Base-by-base conservation (phyloP, 495 filamentous ascomycete genomes). In the Aspergillus olivimuriae region DNA sequence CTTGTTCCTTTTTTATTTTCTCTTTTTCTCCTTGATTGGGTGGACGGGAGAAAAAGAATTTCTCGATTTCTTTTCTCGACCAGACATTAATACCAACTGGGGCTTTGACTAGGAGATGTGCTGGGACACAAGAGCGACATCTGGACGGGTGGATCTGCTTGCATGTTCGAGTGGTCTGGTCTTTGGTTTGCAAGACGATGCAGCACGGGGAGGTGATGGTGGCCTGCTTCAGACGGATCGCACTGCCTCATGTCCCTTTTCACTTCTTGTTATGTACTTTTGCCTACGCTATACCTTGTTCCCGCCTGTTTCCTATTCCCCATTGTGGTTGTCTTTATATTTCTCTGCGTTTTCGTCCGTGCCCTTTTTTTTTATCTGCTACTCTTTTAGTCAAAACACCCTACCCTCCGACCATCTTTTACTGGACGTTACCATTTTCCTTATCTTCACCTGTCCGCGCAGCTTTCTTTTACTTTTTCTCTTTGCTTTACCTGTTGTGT, bases 211-310 rank as follows among this genome's bases (percentile, higher is more conserved):
- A 39, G 43, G 50, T 4, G 22, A 14, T 18, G 5, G n/a, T 15
- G 32, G 16, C 33, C 45, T 43, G n/a, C 16, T 36, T 50, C 43
- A 48, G 44, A 47, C 40, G 44, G 44, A 44, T 42, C 46, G 42
- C 35, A 54, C 41, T 51, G 38, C 56, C 50, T 55, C 51, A 55
- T 63, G 56, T 61, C 57, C 63, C 60, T 56, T 56, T 69, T 60
- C 56, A 53, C 64, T 73, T 73, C 69, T 73, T 71, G 67, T 73
- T 63, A 73, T 71, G 69, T 73, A 73, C 63, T 71, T 71, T 70
- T 70, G 63, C 55, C 64, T 67, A 69, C 61, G 69, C 60, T 69
- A 71, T 70, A 67, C 69, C 64, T 70, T 66, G 61, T 60, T 49
- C 44, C 55, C 50, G 47, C 53, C 49, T 51, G 44, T 64, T 59